Evolutionary conservation across 2,329 filamentous ascomycete genomes (phyloP).

Genomic region (Cladosporium colombiae): DNA sequence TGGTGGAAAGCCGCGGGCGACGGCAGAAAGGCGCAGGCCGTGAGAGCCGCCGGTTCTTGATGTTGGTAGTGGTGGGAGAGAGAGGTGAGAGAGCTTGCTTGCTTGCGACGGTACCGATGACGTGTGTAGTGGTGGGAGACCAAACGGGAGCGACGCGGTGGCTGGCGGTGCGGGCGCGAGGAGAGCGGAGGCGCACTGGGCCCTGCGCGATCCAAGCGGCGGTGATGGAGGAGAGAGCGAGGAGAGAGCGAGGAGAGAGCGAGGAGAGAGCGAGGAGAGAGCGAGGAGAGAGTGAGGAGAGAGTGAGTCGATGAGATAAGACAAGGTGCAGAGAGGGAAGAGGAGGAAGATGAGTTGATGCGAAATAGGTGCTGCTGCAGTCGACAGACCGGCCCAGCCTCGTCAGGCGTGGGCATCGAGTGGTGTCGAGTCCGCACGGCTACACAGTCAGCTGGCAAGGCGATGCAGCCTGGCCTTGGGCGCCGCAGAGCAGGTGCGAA

Average conservation of each 20-base stretch:
- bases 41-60: background rate
- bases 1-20: background rate
- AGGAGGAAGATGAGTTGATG: background rate
- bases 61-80: background rate
- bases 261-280: too few species aligned
- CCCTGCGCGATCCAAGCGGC: background rate
- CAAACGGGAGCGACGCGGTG: background rate
- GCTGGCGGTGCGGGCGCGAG: constrained; percentile 3
- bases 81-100: background rate
- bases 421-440: background rate
- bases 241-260: too few species aligned
- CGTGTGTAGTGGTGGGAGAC: constrained; percentile 1
- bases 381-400: background rate
- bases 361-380: background rate
- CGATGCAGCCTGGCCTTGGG: background rate
- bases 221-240: background rate
- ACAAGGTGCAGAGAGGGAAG: background rate
- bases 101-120: constrained; percentile 2
- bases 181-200: background rate
- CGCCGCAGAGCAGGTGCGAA: constrained; percentile 4
- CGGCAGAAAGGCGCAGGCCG: constrained; percentile 15
- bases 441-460: constrained; percentile 5
- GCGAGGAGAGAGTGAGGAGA: too few species aligned
- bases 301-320: background rate
- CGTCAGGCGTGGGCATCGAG: background rate